Conservation (phyloP, 2,329 filamentous ascomycete species). For the Penicillium sp. region DNA sequence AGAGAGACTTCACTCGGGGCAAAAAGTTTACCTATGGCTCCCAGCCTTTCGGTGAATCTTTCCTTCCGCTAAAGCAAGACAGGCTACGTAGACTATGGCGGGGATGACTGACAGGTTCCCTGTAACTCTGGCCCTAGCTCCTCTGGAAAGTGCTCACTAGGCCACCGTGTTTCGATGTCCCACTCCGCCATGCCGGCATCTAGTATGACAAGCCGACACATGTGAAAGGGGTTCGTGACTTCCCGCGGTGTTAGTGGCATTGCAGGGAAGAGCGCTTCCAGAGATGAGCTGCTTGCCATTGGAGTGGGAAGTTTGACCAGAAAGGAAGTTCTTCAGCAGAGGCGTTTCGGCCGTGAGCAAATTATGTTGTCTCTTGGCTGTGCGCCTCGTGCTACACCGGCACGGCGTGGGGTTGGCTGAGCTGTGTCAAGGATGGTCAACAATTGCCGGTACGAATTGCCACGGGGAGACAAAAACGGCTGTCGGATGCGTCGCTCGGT, state of each 20-base stretch:
- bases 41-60: slow-evolving; percentile 3
- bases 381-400: slow-evolving; percentile 16
- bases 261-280: slow-evolving; percentile 2
- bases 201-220: slow-evolving; percentile 18
- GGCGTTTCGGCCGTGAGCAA: slow-evolving; percentile 17
- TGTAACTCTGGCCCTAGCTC: neutral
- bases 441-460: slow-evolving; percentile 9
- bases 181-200: slow-evolving; percentile 8
- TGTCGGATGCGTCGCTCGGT: neutral
- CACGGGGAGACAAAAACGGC: slow-evolving; percentile 4
- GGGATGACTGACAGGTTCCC: neutral
- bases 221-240: slow-evolving; percentile 22
- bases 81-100: neutral
- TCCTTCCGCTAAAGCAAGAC: neutral
- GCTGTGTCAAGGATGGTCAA: slow-evolving; percentile 12
- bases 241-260: slow-evolving; percentile 16
- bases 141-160: slow-evolving; percentile 12
- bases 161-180: slow-evolving; percentile 10
- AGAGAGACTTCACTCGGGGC: slow-evolving; percentile 15
- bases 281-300: neutral
- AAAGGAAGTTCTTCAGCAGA: slow-evolving; percentile 17
- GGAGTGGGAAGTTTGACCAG: slow-evolving; percentile 13
- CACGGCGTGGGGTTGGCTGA: slow-evolving; percentile 16
- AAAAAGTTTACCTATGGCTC: slow-evolving; percentile 14
- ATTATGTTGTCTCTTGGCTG: slow-evolving; percentile 11